phyloP scores from a whole-genome alignment of 75 land plant genomes.

The Pinus taeda region DNA sequence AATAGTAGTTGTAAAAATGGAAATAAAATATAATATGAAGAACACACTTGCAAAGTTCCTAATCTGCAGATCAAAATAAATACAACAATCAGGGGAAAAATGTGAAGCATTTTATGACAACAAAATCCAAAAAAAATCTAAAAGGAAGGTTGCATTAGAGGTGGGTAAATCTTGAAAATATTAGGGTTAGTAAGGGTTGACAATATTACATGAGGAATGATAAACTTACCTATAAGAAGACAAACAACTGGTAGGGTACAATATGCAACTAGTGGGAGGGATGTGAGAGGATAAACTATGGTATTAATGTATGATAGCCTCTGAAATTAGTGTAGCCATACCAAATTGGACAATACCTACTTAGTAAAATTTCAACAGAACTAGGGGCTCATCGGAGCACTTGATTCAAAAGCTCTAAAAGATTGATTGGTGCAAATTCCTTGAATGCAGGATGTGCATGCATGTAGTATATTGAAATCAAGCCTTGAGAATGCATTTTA shows the following conservation, averaged over 20 bases:
- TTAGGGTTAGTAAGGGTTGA: not conserved
- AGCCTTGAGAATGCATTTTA: constrained; percentile 88
- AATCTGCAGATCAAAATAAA: constrained; percentile 52
- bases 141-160: not conserved
- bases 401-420: constrained; percentile 84
- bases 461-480: constrained; percentile 89
- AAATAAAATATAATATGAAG: constrained; percentile 88
- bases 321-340: constrained; percentile 81
- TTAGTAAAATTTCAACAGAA: constrained; percentile 77
- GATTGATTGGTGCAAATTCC: constrained; percentile 90
- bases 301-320: constrained; percentile 86
- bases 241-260: constrained; percentile 77
- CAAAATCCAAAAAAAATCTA: not conserved
- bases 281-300: constrained; percentile 80
- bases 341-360: constrained; percentile 91
- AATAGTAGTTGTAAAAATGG: constrained; percentile 90
- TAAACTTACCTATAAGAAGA: constrained; percentile 80
- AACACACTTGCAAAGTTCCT: constrained; percentile 89
- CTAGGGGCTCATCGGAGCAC: constrained; percentile 89
- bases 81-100: not conserved
- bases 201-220: constrained; percentile 68
- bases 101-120: not conserved
- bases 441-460: constrained; percentile 82
- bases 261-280: constrained; percentile 73
- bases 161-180: not conserved